Percentiles rank a stretch among this genome's conserved stretches.
Conservation (phyloP, 768 basidiomycete species). For the Hericium rajendrae region DNA sequence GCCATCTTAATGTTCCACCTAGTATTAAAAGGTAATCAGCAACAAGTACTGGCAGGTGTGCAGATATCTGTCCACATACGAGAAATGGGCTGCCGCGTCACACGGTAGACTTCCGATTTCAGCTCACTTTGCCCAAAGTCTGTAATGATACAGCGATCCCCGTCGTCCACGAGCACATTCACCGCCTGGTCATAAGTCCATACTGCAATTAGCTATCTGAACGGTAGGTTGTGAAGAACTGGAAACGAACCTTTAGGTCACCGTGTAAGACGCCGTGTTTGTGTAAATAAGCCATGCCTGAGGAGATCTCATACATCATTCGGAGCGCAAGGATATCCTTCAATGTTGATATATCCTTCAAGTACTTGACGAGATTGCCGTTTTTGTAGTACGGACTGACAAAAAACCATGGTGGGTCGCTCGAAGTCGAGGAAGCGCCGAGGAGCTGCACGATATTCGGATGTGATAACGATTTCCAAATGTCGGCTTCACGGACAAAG, state of each 20-base stretch:
- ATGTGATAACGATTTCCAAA: slow-evolving; percentile 65
- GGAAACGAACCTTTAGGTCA: slow-evolving; percentile 56
- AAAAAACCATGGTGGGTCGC: slow-evolving; percentile 71
- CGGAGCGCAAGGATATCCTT: slow-evolving; percentile 39
- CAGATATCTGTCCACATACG: slow-evolving; percentile 17
- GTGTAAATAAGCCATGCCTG: slow-evolving; percentile 80
- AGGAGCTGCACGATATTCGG: slow-evolving; percentile 63
- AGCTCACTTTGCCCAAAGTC: slow-evolving; percentile 82
- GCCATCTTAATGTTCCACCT: slow-evolving; percentile 58
- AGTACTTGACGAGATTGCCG: slow-evolving; percentile 51
- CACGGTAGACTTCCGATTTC: slow-evolving; percentile 56
- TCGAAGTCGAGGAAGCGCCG: slow-evolving; percentile 66
- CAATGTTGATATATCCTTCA: slow-evolving; percentile 26
- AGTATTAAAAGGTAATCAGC: neutral
- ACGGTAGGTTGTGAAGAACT: neutral
- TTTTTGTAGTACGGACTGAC: slow-evolving; percentile 40
- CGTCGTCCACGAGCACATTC: slow-evolving; percentile 69
- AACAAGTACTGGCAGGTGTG: neutral
- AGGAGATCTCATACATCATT: slow-evolving; percentile 65
- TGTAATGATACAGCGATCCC: slow-evolving; percentile 58
- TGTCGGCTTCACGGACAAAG: slow-evolving; percentile 61
- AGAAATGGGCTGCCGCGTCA: slow-evolving; percentile 37
- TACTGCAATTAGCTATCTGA: neutral
- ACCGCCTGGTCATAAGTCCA: slow-evolving; percentile 33
- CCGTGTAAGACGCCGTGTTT: slow-evolving; percentile 61